phyloP scores from a whole-genome alignment of 1,284 basidiomycete species.

The Boletus sp. region DNA sequence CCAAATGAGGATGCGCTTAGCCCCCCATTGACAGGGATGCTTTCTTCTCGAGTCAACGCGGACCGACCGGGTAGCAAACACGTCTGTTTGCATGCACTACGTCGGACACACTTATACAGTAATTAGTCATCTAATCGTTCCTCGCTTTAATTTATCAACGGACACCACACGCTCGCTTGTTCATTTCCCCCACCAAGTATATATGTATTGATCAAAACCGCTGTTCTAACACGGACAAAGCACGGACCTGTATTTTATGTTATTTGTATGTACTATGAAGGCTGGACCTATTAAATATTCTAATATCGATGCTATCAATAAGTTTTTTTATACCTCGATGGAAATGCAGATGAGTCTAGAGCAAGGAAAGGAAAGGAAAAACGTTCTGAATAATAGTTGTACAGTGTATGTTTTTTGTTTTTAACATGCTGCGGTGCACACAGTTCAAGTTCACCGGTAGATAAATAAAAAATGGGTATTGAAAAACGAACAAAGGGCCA shows the following conservation, averaged over 20 bases:
- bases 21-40: neutral
- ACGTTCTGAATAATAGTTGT: neutral
- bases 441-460: neutral
- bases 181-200: neutral
- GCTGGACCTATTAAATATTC: neutral
- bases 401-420: neutral
- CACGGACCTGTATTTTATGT: neutral
- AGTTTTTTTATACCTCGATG: neutral
- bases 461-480: neutral
- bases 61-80: neutral
- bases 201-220: neutral
- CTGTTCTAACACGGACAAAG: neutral
- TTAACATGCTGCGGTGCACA: neutral
- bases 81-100: neutral
- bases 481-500: neutral
- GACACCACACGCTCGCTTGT: conserved; percentile 1
- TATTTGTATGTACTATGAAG: neutral
- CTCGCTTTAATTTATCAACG: neutral
- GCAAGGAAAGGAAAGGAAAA: neutral
- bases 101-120: neutral
- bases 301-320: neutral
- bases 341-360: neutral
- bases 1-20: neutral
- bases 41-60: neutral
- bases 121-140: neutral